Evolutionary conservation across 129 eudicot species (phyloP).

Genomic region (Flaveria linearis): DNA sequence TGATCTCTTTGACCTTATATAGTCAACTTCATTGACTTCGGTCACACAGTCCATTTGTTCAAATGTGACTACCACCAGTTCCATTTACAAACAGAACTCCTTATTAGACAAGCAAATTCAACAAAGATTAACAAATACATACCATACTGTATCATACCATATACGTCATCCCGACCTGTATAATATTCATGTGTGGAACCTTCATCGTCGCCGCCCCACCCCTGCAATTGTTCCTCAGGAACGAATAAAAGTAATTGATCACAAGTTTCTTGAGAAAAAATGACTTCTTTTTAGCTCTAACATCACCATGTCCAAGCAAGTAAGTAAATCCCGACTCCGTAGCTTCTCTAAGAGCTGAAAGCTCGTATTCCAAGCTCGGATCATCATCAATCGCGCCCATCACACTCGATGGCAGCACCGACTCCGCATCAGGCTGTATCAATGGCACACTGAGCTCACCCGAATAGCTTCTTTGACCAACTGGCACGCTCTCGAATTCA

Average conservation of each 20-base stretch:
- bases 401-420: constrained; percentile 54
- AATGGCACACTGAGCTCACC: constrained; percentile 63
- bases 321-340: constrained; percentile 81
- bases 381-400: constrained; percentile 62
- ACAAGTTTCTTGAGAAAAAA: constrained; percentile 70
- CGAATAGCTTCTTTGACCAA: constrained; percentile 44
- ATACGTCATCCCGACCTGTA: constrained; percentile 80
- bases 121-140: neutral
- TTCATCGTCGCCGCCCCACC: constrained; percentile 83
- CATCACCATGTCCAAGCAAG: constrained; percentile 76
- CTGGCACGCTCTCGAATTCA: constrained; percentile 61
- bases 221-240: constrained; percentile 80
- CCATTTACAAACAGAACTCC: neutral
- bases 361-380: constrained; percentile 77
- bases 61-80: neutral
- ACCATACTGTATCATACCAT: constrained; percentile 51
- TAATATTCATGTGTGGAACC: constrained; percentile 79
- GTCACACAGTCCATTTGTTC: neutral
- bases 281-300: constrained; percentile 73
- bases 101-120: neutral
- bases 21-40: too few species aligned
- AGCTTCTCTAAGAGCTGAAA: constrained; percentile 77
- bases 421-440: constrained; percentile 47
- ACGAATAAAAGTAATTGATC: constrained; percentile 78
- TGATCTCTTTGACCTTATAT: too few species aligned